Base-by-base conservation (phyloP, 306 rosid species). In the Oemleria cerasiformis region DNA sequence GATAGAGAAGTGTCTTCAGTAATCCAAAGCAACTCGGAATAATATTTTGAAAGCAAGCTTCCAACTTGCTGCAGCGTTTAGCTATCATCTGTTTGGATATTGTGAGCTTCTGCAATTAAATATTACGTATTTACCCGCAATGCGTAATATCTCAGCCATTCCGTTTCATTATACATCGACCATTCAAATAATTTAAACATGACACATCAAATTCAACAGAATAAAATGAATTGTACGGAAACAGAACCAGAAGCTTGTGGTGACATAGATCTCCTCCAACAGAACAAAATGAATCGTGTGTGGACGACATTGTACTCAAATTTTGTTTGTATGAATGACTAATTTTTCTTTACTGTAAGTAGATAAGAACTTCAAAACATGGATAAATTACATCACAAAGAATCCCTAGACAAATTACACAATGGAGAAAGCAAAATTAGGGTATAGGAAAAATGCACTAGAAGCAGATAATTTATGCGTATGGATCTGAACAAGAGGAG, bases 311-410 rank as follows among this genome's bases (percentile, higher is more conserved):
- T 63, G 39, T 8, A 55, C 73, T 55, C 10, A 21, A 70, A 42
- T 14, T 6, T 25, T 60, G 36, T 67, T 40, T 1, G 16, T 43
- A 60, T 8, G 23, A 63, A 77, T 65, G 47, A 54, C 39, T 80
- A 54, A 71, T 77, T 57, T 48, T 75, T 83, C 79, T 83, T 84
- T 81, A 79, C 80, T 66, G 64, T 73, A 83, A 71, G 59, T 39
- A 23, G 71, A 77, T 17, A 47, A 72, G 68, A 69, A 73, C 75
- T 78, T 59, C 25, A 64, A 71, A 67, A 67, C 78, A 77, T 68
- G 56, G 71, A 77, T 79, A 83, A 56, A 69, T 66, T 79, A 71
- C 73, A 77, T 41, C 69, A 70, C 59, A 71, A 81, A 77, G 73
- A 88, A 81, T 56, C 65, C 58, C 78, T 21, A 56, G 71, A 72